These are phyloP conservation scores for Pichia sp. DNA, from an alignment of 1,139 yeast genomes.

Conservation along the genomic window DNA sequence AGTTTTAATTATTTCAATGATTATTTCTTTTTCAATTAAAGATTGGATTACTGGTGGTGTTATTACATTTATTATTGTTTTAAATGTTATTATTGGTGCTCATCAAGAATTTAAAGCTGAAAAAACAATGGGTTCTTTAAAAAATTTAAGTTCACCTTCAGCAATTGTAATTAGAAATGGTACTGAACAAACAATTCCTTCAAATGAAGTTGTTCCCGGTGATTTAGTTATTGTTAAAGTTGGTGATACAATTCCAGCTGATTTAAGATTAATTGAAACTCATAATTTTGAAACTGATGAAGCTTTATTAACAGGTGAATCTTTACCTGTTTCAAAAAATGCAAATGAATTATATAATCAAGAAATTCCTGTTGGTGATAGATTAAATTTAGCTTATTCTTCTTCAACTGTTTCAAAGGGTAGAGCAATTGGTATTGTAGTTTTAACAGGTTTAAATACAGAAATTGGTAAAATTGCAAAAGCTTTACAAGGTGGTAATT, in stretches of 20 bases:
- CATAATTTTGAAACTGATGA: slow-evolving; percentile 77
- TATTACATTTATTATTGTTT: slow-evolving; percentile 59
- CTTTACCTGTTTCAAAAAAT: slow-evolving; percentile 64
- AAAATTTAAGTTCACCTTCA: slow-evolving; percentile 64
- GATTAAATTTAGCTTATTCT: slow-evolving; percentile 66
- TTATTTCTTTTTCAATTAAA: slow-evolving; percentile 65
- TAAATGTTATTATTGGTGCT: slow-evolving; percentile 66
- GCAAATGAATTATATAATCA: slow-evolving; percentile 36
- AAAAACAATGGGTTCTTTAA: slow-evolving; percentile 72
- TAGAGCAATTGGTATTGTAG: slow-evolving; percentile 64
- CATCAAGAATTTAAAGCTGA: slow-evolving; percentile 55
- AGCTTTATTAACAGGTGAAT: slow-evolving; percentile 76
- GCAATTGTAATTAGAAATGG: slow-evolving; percentile 68
- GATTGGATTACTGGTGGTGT: slow-evolving; percentile 88
- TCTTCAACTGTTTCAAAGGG: slow-evolving; percentile 74
- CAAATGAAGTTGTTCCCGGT: slow-evolving; percentile 73
- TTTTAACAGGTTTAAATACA: slow-evolving; percentile 62
- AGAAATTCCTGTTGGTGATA: slow-evolving; percentile 65
- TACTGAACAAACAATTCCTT: slow-evolving; percentile 50
- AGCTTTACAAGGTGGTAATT: slow-evolving; percentile 42
- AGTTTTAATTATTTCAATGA: slow-evolving; percentile 67
- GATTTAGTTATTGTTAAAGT: slow-evolving; percentile 61
- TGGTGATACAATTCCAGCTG: slow-evolving; percentile 81
- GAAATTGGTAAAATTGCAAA: slow-evolving; percentile 76
- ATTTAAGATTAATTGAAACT: slow-evolving; percentile 52